A percentile compares a stretch with the other conserved stretches of the same genome.
These are phyloP conservation scores for Rhynchosporium graminicola DNA, from an alignment of 2,329 filamentous ascomycete species.

Conservation along the genomic window DNA sequence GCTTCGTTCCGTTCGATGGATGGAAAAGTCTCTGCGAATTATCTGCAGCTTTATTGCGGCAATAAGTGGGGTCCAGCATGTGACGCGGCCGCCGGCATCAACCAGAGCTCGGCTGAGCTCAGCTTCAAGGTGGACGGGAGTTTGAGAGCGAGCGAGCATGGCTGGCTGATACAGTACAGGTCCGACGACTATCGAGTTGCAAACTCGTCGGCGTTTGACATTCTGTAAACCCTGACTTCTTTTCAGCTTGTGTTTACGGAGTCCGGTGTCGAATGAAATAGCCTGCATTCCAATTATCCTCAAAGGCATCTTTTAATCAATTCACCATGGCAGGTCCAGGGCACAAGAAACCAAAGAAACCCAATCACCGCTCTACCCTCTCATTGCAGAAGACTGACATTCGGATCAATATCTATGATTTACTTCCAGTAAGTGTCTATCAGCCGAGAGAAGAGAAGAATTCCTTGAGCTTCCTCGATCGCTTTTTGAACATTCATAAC, in stretches of 20 bases:
- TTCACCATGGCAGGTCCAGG: slow-evolving; percentile 26
- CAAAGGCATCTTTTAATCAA: background rate
- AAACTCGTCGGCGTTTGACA: slow-evolving; percentile 4
- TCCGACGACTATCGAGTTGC: too few relatives aligned
- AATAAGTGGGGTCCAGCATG: background rate
- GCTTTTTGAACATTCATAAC: too few relatives aligned
- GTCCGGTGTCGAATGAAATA: background rate
- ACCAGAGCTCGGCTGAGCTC: background rate
- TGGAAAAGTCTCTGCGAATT: slow-evolving; percentile 11
- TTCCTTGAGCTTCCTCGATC: background rate
- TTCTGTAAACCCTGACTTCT: background rate
- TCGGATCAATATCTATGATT: slow-evolving; percentile 75
- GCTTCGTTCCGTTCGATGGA: background rate
- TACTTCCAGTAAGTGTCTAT: slow-evolving; percentile 60
- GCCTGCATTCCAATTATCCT: background rate
- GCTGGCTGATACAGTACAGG: too few relatives aligned
- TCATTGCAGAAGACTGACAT: slow-evolving; percentile 73
- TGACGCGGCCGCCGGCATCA: background rate
- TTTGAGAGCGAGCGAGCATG: too few relatives aligned
- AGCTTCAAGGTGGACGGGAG: background rate
- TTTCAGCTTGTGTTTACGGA: background rate
- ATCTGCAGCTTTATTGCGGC: slow-evolving; percentile 1
- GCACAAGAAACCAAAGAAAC: slow-evolving; percentile 33
- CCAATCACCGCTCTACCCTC: slow-evolving; percentile 63
- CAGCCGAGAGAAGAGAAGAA: background rate